Percentiles rank a stretch among this genome's conserved stretches.
These are phyloP conservation scores for Eucalyptus pumila DNA, from an alignment of 345 rosid genomes.

Conservation along the genomic window DNA sequence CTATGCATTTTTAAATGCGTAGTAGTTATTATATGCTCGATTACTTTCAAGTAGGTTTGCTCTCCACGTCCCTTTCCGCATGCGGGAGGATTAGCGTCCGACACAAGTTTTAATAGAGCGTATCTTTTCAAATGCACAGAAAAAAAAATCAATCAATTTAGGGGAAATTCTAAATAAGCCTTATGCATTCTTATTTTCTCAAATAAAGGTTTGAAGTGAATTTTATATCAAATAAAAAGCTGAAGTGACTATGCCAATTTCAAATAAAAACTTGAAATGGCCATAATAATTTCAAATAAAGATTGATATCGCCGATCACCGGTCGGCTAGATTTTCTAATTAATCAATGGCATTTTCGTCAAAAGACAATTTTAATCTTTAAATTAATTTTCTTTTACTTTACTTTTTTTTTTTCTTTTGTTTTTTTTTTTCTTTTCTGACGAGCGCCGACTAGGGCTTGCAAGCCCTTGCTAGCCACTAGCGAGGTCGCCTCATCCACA, in stretches of 20 bases:
- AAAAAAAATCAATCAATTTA: too few relatives aligned
- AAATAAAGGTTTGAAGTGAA: fast-evolving
- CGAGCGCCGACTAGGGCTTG: fast-evolving
- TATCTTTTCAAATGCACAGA: too few relatives aligned
- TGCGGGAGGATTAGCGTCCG: not conserved
- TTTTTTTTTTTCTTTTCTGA: fast-evolving
- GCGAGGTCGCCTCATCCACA: too few relatives aligned
- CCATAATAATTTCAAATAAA: too few relatives aligned
- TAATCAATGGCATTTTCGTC: too few relatives aligned
- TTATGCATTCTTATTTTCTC: too few relatives aligned
- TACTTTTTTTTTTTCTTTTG: too few relatives aligned
- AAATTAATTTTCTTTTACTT: too few relatives aligned
- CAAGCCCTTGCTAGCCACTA: fast-evolving
- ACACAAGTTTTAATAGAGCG: not conserved
- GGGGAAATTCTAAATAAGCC: too few relatives aligned
- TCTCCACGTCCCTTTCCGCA: not conserved
- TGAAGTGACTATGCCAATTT: fast-evolving
- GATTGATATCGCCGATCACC: fast-evolving
- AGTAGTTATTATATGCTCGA: not conserved
- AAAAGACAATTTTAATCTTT: too few relatives aligned
- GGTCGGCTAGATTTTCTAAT: fast-evolving
- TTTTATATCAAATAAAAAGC: fast-evolving
- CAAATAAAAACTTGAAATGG: too few relatives aligned
- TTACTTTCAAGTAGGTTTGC: not conserved
- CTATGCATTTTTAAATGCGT: not conserved